Conservation (phyloP, 345 rosid genomes). For the Camelina sativa region DNA sequence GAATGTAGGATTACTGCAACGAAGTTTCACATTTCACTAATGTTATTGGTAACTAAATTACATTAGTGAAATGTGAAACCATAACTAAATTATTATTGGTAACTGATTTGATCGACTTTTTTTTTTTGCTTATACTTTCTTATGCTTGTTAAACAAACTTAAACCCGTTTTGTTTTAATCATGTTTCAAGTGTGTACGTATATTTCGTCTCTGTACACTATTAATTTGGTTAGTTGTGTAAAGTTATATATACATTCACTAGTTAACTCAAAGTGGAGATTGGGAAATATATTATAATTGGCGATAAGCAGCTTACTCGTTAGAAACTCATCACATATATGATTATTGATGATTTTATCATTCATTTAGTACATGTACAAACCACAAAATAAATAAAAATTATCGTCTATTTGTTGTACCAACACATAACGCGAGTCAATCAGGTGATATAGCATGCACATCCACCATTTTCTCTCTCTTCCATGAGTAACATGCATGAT, state of each 20-base stretch:
- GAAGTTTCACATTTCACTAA: constrained; percentile 3
- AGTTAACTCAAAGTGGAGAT: constrained; percentile 12
- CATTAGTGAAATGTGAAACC: too few relatives aligned
- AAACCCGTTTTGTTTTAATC: background rate
- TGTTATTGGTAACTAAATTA: background rate
- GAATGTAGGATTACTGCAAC: background rate
- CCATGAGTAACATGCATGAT: constrained; percentile 43
- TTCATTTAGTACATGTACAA: constrained; percentile 16
- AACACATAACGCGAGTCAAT: constrained; percentile 3
- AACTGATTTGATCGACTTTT: background rate
- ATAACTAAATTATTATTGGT: too few relatives aligned
- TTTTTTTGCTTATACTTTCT: background rate
- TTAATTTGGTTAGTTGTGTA: background rate
- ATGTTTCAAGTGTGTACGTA: background rate
- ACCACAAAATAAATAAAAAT: background rate
- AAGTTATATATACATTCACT: constrained; percentile 3
- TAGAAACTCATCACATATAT: background rate
- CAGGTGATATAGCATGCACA: constrained; percentile 14
- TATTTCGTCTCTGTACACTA: background rate
- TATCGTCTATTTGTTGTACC: constrained; percentile 8
- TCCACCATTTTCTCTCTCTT: constrained; percentile 21
- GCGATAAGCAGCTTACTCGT: too few relatives aligned
- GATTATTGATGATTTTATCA: constrained; percentile 6
- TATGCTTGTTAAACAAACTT: background rate
- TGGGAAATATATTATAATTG: too few relatives aligned